phyloP scores from a whole-genome alignment of 1,139 yeast genomes.

The Candida mesenterica region DNA sequence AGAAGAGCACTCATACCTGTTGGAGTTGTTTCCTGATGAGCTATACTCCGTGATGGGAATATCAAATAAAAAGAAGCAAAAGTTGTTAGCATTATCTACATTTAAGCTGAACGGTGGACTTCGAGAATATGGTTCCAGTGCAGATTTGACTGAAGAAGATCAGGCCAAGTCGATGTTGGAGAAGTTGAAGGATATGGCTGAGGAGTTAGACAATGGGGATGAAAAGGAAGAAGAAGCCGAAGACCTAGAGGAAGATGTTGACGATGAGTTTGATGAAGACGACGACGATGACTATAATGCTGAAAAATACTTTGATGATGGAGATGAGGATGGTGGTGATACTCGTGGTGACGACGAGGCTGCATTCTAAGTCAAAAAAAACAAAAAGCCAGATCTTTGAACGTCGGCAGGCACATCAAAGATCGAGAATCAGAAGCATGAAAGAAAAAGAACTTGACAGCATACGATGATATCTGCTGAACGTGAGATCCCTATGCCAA shows the following conservation, averaged over 20 bases:
- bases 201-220: constrained; percentile 46
- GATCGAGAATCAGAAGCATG: too few species aligned
- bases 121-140: constrained; percentile 28
- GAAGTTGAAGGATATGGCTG: constrained; percentile 60
- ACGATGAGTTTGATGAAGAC: constrained; percentile 59
- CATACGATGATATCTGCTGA: too few species aligned
- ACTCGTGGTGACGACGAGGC: constrained; percentile 69
- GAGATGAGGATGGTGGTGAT: constrained; percentile 75
- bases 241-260: constrained; percentile 47
- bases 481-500: too few species aligned
- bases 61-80: constrained; percentile 50
- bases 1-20: constrained; percentile 77
- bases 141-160: constrained; percentile 24
- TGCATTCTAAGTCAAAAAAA: constrained; percentile 12
- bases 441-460: too few species aligned
- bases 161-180: constrained; percentile 50
- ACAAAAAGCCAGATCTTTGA: too few species aligned
- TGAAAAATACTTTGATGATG: constrained; percentile 60
- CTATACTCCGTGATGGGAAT: constrained; percentile 74
- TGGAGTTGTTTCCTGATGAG: constrained; percentile 77
- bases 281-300: constrained; percentile 64
- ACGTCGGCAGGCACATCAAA: too few species aligned
- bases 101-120: constrained; percentile 49
- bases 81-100: constrained; percentile 50
- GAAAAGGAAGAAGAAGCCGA: constrained; percentile 42